These are phyloP conservation scores for Lactarius pseudohatsudake DNA, from an alignment of 768 basidiomycete species.

Conservation along the genomic window DNA sequence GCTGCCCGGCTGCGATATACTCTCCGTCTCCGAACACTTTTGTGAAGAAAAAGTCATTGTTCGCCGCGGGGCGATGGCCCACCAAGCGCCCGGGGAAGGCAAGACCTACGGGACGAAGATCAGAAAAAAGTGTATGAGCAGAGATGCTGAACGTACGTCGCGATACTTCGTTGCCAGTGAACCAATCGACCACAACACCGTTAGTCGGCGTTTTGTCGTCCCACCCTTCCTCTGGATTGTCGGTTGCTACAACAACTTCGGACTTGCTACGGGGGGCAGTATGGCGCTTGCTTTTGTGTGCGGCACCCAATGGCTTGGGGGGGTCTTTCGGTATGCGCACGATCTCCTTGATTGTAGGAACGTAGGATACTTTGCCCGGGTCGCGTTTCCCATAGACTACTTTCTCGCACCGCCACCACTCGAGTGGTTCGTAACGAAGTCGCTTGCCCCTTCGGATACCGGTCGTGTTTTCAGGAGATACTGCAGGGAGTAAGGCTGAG, in stretches of 20 bases:
- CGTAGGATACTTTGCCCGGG: conserved; percentile 46
- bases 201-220: conserved; percentile 71
- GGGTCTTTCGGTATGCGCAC: conserved; percentile 54
- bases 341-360: conserved; percentile 68
- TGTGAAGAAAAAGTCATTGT: conserved; percentile 79
- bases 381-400: conserved; percentile 74
- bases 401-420: conserved; percentile 92
- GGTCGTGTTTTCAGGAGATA: conserved; percentile 35
- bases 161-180: conserved; percentile 56
- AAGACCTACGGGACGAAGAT: conserved; percentile 53
- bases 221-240: conserved; percentile 67
- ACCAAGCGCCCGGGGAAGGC: conserved; percentile 75
- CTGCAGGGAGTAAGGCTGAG: conserved; percentile 20
- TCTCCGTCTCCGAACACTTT: conserved; percentile 90
- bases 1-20: conserved; percentile 87
- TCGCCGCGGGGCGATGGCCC: conserved; percentile 55
- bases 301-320: conserved; percentile 46
- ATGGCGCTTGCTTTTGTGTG: conserved; percentile 39
- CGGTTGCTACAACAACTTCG: conserved; percentile 43
- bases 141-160: conserved; percentile 57
- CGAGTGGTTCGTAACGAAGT: conserved; percentile 68
- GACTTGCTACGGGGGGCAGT: conserved; percentile 43
- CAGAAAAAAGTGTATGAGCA: not conserved
- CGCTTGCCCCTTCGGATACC: conserved; percentile 74
- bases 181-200: conserved; percentile 69